phyloP scores from a whole-genome alignment of 1,284 basidiomycete genomes.

The Rhodotorula mucilaginosa region DNA sequence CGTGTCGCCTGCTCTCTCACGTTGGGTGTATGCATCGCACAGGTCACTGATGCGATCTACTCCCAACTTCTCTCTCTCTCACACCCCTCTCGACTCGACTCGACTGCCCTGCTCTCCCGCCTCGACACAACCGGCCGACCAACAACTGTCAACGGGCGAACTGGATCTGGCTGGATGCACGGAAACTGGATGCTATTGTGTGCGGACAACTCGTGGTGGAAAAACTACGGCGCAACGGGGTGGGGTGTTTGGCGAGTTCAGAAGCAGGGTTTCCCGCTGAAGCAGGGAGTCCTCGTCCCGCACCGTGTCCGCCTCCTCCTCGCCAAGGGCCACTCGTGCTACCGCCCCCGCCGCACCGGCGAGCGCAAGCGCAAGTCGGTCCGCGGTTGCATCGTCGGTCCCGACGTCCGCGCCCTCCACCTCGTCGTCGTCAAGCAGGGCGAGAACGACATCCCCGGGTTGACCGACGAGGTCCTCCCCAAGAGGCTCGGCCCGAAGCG shows the following conservation, averaged over 20 bases:
- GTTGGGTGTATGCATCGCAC: too few relatives aligned
- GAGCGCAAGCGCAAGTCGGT: slow-evolving; percentile 99
- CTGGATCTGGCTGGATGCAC: too few relatives aligned
- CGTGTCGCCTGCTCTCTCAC: slow-evolving; percentile 7
- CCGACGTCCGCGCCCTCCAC: slow-evolving; percentile 93
- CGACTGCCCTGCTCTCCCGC: not conserved
- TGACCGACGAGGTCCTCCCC: slow-evolving; percentile 89
- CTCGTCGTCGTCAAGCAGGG: slow-evolving; percentile 97
- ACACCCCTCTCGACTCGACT: not conserved
- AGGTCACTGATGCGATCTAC: too few relatives aligned
- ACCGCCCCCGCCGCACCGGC: slow-evolving; percentile 85
- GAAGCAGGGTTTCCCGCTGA: slow-evolving; percentile 80
- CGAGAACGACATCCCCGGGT: slow-evolving; percentile 82
- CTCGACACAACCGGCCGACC: not conserved
- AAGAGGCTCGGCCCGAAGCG: slow-evolving; percentile 92
- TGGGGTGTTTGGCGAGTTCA: slow-evolving; percentile 44
- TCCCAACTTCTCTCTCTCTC: not conserved
- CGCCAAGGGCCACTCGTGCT: slow-evolving; percentile 94
- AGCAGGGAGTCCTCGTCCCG: slow-evolving; percentile 95
- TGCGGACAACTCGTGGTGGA: not conserved
- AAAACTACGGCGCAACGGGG: not conserved
- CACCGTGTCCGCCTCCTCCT: slow-evolving; percentile 93
- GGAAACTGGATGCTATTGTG: not conserved
- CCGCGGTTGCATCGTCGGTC: slow-evolving; percentile 93
- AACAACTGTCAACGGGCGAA: too few relatives aligned